phyloP scores from a whole-genome alignment of 2,329 filamentous ascomycete species.

The Talaromyces marneffei region DNA sequence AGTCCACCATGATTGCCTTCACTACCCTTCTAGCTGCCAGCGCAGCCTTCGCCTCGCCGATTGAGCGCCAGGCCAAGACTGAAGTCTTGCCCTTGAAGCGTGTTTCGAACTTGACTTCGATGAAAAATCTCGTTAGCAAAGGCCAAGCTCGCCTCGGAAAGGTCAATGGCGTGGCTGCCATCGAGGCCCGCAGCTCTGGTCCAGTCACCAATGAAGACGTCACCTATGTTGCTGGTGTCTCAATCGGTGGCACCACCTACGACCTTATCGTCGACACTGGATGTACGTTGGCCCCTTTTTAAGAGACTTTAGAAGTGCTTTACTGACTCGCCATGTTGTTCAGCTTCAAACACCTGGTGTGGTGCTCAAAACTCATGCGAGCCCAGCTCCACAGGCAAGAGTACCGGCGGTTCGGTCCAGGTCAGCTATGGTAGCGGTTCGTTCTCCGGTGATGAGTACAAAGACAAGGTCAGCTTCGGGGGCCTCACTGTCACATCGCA shows the following conservation, averaged over 20 bases:
- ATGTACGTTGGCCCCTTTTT: constrained; percentile 1
- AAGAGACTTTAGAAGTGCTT: background rate
- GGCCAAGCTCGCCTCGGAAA: background rate
- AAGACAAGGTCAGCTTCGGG: constrained; percentile 4
- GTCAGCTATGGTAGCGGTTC: constrained; percentile 9
- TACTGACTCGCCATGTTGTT: background rate
- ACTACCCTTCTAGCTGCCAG: constrained; percentile 4
- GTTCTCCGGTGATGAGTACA: constrained; percentile 7
- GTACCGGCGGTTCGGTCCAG: background rate
- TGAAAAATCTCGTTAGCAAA: constrained; percentile 1
- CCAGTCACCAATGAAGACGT: constrained; percentile 8
- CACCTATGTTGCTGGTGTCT: constrained; percentile 3
- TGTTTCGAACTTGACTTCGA: constrained; percentile 2
- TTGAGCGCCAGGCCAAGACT: background rate
- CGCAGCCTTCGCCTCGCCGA: background rate
- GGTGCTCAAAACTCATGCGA: constrained; percentile 7
- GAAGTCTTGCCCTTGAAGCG: constrained; percentile 4
- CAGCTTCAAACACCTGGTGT: constrained; percentile 11
- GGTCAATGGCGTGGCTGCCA: background rate
- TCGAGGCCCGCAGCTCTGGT: background rate
- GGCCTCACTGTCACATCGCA: constrained; percentile 5
- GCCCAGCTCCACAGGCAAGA: background rate
- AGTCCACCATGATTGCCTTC: constrained; percentile 1
- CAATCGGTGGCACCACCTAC: background rate
- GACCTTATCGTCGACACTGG: constrained; percentile 7